These are phyloP conservation scores for Neotropicomus parvogracilis DNA, from an alignment of 1,284 basidiomycete species.

Conservation along the genomic window DNA sequence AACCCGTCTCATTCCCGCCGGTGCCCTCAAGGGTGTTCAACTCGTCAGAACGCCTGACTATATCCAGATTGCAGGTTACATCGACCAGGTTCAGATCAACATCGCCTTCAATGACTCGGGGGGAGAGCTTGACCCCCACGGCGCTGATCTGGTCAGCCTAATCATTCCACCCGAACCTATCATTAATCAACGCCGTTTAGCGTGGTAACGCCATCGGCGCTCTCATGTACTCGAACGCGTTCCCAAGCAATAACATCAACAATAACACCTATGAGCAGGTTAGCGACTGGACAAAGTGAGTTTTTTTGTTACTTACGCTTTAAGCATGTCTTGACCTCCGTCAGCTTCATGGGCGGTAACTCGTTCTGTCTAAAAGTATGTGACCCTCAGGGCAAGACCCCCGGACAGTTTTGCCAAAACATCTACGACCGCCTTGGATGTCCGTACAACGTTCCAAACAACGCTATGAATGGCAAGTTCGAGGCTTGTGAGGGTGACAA, in stretches of 20 bases:
- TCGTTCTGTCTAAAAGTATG: conserved; percentile 57
- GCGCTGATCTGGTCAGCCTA: conserved; percentile 39
- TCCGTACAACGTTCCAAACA: conserved; percentile 64
- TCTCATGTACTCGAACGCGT: conserved; percentile 60
- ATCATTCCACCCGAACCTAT: conserved; percentile 23
- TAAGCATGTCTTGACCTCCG: neutral
- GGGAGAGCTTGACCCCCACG: conserved; percentile 58
- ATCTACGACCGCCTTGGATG: conserved; percentile 69
- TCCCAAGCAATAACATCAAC: conserved; percentile 36
- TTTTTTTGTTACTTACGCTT: neutral
- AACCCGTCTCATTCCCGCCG: conserved; percentile 41
- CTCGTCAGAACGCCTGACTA: conserved; percentile 47
- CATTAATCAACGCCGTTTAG: conserved; percentile 42
- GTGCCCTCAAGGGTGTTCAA: conserved; percentile 34
- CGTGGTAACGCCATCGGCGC: conserved; percentile 64
- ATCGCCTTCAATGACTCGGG: conserved; percentile 45
- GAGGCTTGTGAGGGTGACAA: conserved; percentile 61
- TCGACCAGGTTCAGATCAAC: conserved; percentile 60
- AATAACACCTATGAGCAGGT: conserved; percentile 45
- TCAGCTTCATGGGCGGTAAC: conserved; percentile 58
- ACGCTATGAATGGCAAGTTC: conserved; percentile 53
- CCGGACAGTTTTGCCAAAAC: conserved; percentile 55
- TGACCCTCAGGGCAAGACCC: conserved; percentile 53
- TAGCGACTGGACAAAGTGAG: conserved; percentile 58
- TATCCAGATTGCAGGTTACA: conserved; percentile 53